These are phyloP conservation scores for Nakazawaea populi DNA, from an alignment of 805 yeast species.

Conservation along the genomic window DNA sequence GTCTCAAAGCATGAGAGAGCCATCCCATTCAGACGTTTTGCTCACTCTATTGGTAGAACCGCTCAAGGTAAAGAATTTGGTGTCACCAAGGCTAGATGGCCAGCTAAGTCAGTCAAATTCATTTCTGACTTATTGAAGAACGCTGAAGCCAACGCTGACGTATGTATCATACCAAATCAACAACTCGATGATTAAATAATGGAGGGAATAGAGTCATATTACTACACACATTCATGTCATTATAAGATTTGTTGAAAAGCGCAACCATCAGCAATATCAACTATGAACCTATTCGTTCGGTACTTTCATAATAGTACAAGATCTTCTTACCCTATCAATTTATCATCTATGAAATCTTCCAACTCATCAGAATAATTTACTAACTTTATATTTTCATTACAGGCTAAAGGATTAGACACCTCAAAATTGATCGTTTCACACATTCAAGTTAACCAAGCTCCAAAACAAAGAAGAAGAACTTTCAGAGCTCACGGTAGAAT, in stretches of 20 bases:
- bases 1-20: constrained; percentile 99
- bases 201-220: too few species aligned
- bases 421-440: constrained; percentile 92
- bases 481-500: constrained; percentile 99
- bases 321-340: background rate
- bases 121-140: constrained; percentile 91
- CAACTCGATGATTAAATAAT: too few species aligned
- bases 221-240: too few species aligned
- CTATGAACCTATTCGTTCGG: too few species aligned
- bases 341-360: background rate
- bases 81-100: constrained; percentile 99
- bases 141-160: constrained; percentile 98
- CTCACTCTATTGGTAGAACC: constrained; percentile 96
- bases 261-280: too few species aligned
- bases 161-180: constrained; percentile 23
- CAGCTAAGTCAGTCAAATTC: constrained; percentile 96
- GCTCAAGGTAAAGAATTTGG: constrained; percentile 99
- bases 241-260: too few species aligned
- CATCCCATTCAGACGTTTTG: constrained; percentile 98
- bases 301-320: too few species aligned
- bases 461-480: constrained; percentile 99
- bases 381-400: constrained; percentile 13
- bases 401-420: constrained; percentile 94
- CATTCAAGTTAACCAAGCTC: constrained; percentile 99
- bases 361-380: background rate